Base-by-base conservation (phyloP, 805 yeast species). In the Brettanomyces custersianus region DNA sequence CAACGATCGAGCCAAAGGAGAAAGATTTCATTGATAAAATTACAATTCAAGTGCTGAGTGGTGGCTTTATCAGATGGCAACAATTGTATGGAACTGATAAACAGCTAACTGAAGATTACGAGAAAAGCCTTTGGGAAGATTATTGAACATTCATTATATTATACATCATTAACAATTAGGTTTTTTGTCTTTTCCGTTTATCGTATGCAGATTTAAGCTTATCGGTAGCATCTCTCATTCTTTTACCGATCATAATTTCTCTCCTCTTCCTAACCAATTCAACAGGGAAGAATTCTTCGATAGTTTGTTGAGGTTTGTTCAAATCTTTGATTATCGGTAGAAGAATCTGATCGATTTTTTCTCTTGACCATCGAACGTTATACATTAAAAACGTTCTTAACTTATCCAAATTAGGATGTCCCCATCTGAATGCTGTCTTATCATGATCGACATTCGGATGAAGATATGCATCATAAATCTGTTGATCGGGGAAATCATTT, bases 1-100 rank as follows among this genome's bases (percentile, higher is more conserved):
- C 43, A 10, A 20, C 17, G 4, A 43, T 47, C 16, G 20, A 38
- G 9, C 29, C 20, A 7, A 37, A 41, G 16, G 51, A 50, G 19
- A 48, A 54, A 22, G 54, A 59, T 3, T 49, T 56, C 5, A 66
- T 74, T 39, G 60, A 68, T 22, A 26, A 40, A 2, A 30, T 53
- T 4, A 42, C 52, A 4, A 74, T 90, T 2, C 80, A 76, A 68
- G 79, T 90, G 2, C 61, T 92, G 24, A 59, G 69, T 41, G 96
- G 95, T 4, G 97, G 98, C 0, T 92, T 90, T 56, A 72, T 70
- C 27, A 68, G 68, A 36, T 90, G 97, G 97, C 95, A 84, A 45
- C 63, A 66, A 34, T 52, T 60, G 5, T 88, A 80, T 51, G 95
- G 96, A 2, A 65, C 61, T 2, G 94, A 87, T 47, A 43, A 43